Percentiles rank a stretch among this genome's conserved stretches.
Evolutionary conservation across 1,139 yeast species (phyloP).

Genomic region (Kurtzmaniella quercitrusa): DNA sequence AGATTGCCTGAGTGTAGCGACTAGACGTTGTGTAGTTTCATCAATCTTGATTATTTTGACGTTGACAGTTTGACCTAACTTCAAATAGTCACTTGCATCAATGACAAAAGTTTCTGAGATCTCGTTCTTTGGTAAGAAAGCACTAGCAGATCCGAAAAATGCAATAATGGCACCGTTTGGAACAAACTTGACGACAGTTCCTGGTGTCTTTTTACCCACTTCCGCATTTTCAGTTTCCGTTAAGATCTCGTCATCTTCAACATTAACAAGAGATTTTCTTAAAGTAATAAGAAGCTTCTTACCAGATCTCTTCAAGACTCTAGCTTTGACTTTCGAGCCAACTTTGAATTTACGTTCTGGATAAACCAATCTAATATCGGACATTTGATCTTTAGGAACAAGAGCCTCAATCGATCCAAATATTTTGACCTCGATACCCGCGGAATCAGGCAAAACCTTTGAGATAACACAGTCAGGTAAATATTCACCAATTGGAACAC

Average conservation of each 20-base stretch:
- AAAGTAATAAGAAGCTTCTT: slow-evolving; percentile 59
- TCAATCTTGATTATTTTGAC: slow-evolving; percentile 64
- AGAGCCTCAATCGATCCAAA: slow-evolving; percentile 67
- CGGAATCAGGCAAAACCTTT: slow-evolving; percentile 56
- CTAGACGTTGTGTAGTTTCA: slow-evolving; percentile 50
- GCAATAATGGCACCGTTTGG: slow-evolving; percentile 79
- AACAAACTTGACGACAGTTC: slow-evolving; percentile 69
- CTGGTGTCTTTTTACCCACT: slow-evolving; percentile 64
- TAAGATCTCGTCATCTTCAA: slow-evolving; percentile 57
- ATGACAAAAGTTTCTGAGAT: slow-evolving; percentile 84
- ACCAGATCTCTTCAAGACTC: slow-evolving; percentile 46
- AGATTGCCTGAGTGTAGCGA: slow-evolving; percentile 73
- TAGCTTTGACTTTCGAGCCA: slow-evolving; percentile 75
- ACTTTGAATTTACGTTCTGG: slow-evolving; percentile 91
- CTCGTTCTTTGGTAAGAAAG: slow-evolving; percentile 81
- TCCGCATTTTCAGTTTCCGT: slow-evolving; percentile 49
- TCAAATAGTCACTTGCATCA: slow-evolving; percentile 73
- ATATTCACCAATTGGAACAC: slow-evolving; percentile 72
- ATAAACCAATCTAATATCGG: slow-evolving; percentile 77
- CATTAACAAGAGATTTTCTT: slow-evolving; percentile 75
- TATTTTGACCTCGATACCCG: slow-evolving; percentile 65
- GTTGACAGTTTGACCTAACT: slow-evolving; percentile 78
- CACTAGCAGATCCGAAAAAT: slow-evolving; percentile 75
- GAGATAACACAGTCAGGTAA: slow-evolving; percentile 56
- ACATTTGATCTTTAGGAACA: slow-evolving; percentile 73